Base-by-base conservation (phyloP, 192 early-diverging fungal genomes). In the Coemansia sp. region DNA sequence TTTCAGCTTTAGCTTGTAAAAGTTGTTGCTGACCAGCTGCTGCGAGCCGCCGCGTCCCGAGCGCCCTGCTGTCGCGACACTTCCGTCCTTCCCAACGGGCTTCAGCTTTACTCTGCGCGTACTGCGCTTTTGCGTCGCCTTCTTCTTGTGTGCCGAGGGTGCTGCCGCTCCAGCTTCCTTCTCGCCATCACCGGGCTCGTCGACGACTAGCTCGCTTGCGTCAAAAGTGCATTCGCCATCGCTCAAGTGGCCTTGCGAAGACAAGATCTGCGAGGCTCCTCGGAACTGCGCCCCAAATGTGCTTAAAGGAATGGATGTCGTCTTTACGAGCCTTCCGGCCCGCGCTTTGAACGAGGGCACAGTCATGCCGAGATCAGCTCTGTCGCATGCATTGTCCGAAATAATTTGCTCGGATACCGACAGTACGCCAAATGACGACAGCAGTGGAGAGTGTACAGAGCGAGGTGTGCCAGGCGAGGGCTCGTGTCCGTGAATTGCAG, bases 81-180 rank as follows among this genome's bases (percentile, higher is more conserved):
- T 38, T 3, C 67, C 68, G n/a, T 80, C 69, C 18, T 80, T 70
- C 22, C 57, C 68, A 12, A 73, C 64, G 1, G 83, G 83, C 46
- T 58, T 72, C 29, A 85, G 70, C 74, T 81, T 85, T 5, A 81
- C 83, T 39, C 83, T 65, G 34, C 83, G 75, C 6, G 79, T 80
- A 67, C 79, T 80, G 36, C 83, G 83, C 55, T 85, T 85, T 53
- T 85, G 83, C 0, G 83, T 85, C 39, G 79, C 47, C 64, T 80
- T 80, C 49, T 84, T 84, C 46, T 49, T 68, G 44, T 66, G 46
- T 22, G 29, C 55, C 1, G 55, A 16, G 13, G 5, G 22, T 18
- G 27, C 40, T 20, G 47, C 31, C 34, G 53, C 8, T 4, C 29
- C 53, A 18, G 40, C 5, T 15, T 49, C 29, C 24, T 66, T 62